Conservation (phyloP, 2,329 filamentous ascomycete species). For the Apiospora rasikravindrae region DNA sequence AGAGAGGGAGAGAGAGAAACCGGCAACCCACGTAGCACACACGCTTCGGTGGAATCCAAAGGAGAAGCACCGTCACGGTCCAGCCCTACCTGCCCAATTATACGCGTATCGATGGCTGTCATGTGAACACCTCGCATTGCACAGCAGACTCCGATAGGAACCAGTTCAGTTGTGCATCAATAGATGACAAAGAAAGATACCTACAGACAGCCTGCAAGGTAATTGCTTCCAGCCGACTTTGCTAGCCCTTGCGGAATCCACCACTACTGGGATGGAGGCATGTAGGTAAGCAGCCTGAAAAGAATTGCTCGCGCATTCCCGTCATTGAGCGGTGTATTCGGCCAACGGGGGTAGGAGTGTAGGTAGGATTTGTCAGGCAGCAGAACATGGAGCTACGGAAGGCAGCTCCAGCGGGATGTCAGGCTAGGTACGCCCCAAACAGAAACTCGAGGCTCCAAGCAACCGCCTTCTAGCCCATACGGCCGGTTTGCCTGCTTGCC, state of each 20-base stretch:
- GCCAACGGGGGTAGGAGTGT: neutral
- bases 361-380: neutral
- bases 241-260: neutral
- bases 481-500: too few relatives aligned
- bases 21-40: neutral
- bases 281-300: neutral
- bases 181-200: constrained; percentile 9
- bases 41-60: neutral
- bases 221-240: neutral
- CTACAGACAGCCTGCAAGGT: neutral
- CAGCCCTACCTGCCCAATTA: constrained; percentile 9
- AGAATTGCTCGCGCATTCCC: neutral
- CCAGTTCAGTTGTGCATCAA: neutral
- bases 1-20: neutral
- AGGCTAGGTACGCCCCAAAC: neutral
- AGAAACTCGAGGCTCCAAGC: neutral
- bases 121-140: neutral
- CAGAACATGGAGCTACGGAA: neutral
- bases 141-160: neutral
- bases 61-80: neutral
- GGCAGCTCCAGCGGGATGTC: neutral
- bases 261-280: neutral
- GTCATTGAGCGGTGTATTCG: neutral
- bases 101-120: neutral
- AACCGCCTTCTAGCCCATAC: neutral